Base-by-base conservation (phyloP, 495 filamentous ascomycete species). In the Neurospora sp. region DNA sequence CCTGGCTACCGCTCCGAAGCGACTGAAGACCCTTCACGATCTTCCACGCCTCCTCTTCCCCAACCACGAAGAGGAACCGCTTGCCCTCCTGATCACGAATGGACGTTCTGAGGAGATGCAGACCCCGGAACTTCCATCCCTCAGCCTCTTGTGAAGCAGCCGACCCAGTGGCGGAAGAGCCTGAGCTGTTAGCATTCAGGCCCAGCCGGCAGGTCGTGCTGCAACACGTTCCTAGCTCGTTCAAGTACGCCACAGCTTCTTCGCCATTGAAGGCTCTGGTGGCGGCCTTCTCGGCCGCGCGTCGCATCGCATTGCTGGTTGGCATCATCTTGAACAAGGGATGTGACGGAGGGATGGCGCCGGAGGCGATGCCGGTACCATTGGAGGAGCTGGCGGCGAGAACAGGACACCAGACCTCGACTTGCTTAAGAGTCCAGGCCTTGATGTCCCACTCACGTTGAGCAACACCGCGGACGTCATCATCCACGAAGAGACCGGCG, bases 381-480 rank as follows among this genome's bases (percentile, higher is more conserved):
- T 73, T 75, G 70, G 81, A 78, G 73, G 80, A 80, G 77, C 82
- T 80, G 75, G 76, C 76, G 77, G 70, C 78, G 72, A 83, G 78
- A 31, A 80, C 83, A 40, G 91, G 90, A 76, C 91, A 94, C 89
- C 93, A 94, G 80, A 98, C 90, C 85, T 99, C 96, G 75, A 96
- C 89, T 37, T 90, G 84, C 81, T 94, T 97, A 82, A 99, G 87
- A 14, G 93, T 97, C 96, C 96, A 98, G 20, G 95, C 94, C 79
- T 98, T 98, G 80, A 98, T 88, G 79, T 99, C 96, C 96, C 96
- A 99, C 83, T 98, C 96, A 69, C 96, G 88, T 79, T 97, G 93
- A 22, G 91, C 89, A 3, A 97, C 91, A 48, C 90, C 90, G 20
- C 94, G 89, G 44, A 97, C 84, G 76, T 97, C 96, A 79, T 98